phyloP scores from a whole-genome alignment of 208 protist species.

The Leishmania braziliensis region DNA sequence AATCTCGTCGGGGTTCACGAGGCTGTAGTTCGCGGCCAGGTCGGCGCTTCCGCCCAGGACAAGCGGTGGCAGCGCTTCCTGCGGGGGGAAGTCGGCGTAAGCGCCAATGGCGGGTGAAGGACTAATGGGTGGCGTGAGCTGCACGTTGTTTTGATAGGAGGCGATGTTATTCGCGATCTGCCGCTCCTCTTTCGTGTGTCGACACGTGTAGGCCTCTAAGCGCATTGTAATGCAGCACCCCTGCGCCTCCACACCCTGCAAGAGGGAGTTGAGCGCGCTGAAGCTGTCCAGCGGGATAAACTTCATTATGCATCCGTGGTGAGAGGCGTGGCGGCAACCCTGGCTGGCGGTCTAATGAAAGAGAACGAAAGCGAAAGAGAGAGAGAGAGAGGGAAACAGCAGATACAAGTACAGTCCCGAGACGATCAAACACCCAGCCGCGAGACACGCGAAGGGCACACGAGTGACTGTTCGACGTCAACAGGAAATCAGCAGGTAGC shows the following conservation, averaged over 20 bases:
- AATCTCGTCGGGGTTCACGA: conserved; percentile 37
- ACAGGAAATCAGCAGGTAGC: conserved; percentile 2
- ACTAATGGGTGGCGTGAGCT: conserved; percentile 58
- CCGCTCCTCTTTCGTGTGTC: conserved; percentile 67
- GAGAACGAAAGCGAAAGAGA: too few relatives aligned
- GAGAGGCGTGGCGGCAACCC: background rate
- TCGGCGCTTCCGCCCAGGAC: conserved; percentile 13
- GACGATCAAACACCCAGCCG: background rate
- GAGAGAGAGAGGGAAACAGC: background rate
- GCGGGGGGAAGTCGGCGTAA: conserved; percentile 19
- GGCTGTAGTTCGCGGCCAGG: conserved; percentile 1
- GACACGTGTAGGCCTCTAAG: conserved; percentile 78
- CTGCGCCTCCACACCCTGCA: conserved; percentile 68
- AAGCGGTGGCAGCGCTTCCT: conserved; percentile 32
- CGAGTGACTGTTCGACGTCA: background rate
- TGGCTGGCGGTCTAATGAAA: background rate
- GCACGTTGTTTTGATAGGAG: conserved; percentile 49
- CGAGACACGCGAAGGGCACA: background rate
- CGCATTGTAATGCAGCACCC: conserved; percentile 68
- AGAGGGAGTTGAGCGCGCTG: conserved; percentile 78
- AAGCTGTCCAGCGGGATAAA: conserved; percentile 76
- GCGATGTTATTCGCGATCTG: conserved; percentile 57
- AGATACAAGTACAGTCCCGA: background rate
- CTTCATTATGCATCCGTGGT: conserved; percentile 41
- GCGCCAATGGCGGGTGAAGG: conserved; percentile 10